phyloP scores from a whole-genome alignment of 2,329 filamentous ascomycete genomes.

The Chrysosporium keratinophilum region DNA sequence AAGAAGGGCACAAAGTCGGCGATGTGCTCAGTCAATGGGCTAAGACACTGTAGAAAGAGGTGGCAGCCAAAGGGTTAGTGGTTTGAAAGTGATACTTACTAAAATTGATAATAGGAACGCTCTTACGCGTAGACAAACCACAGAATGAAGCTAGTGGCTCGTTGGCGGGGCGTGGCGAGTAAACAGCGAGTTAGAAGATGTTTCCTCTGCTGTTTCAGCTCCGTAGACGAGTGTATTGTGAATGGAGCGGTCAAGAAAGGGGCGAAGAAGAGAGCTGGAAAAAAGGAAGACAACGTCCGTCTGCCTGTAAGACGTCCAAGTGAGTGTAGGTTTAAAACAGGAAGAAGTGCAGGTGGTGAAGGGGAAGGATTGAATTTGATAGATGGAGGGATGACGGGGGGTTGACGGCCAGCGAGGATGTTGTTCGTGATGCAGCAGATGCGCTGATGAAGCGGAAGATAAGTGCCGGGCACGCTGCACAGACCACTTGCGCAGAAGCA shows the following conservation, averaged over 20 bases:
- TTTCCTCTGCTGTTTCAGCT: slow-evolving; percentile 5
- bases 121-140: not conserved
- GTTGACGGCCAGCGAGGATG: not conserved
- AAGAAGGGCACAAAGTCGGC: not conserved
- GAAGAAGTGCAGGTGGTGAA: not conserved
- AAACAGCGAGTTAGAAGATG: not conserved
- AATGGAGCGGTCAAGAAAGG: not conserved
- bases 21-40: too few species aligned
- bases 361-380: not conserved
- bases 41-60: not conserved
- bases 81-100: slow-evolving; percentile 1
- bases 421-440: not conserved
- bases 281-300: not conserved
- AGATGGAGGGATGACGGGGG: not conserved
- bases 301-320: not conserved
- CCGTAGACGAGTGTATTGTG: not conserved
- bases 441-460: not conserved
- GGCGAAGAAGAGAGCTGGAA: not conserved
- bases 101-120: not conserved
- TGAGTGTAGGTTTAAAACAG: not conserved
- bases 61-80: not conserved
- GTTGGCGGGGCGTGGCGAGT: not conserved
- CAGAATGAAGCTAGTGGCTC: not conserved
- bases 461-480: not conserved
- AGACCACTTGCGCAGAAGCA: slow-evolving; percentile 3